Percentiles rank a stretch among this genome's conserved stretches.
Conservation (phyloP, 78 protist species). For the Dictyostelium brefeldianum region DNA sequence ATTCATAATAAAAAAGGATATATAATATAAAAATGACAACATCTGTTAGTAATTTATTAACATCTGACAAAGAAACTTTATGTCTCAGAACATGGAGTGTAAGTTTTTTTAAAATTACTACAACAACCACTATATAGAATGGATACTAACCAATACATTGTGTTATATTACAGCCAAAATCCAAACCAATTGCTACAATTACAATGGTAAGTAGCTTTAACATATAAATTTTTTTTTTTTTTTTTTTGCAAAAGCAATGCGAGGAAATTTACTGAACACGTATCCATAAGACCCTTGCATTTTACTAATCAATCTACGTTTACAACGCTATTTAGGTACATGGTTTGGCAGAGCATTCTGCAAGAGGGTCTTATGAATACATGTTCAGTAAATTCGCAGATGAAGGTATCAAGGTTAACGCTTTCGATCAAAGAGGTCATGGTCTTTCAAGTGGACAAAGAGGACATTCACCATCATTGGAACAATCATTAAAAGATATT, state of each 20-base stretch:
- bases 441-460: conserved; percentile 42
- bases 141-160: too few relatives aligned
- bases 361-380: conserved; percentile 68
- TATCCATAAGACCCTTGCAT: too few relatives aligned
- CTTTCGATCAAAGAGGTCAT: conserved; percentile 77
- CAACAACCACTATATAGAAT: too few relatives aligned
- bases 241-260: too few relatives aligned
- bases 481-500: conserved; percentile 65
- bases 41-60: conserved; percentile 37
- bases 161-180: too few relatives aligned
- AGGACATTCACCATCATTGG: conserved; percentile 77
- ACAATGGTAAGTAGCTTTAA: conserved; percentile 6
- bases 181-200: conserved; percentile 27
- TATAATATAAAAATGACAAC: conserved; percentile 34
- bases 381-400: conserved; percentile 53
- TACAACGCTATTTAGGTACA: conserved; percentile 49
- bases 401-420: conserved; percentile 54
- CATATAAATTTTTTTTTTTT: background rate
- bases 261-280: too few relatives aligned
- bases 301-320: too few relatives aligned
- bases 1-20: background rate
- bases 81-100: conserved; percentile 40
- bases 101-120: background rate
- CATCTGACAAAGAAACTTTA: conserved; percentile 53
- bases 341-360: conserved; percentile 75